Conservation (phyloP, 495 filamentous ascomycete species). For the Rostrohypoxylon terebratum region DNA sequence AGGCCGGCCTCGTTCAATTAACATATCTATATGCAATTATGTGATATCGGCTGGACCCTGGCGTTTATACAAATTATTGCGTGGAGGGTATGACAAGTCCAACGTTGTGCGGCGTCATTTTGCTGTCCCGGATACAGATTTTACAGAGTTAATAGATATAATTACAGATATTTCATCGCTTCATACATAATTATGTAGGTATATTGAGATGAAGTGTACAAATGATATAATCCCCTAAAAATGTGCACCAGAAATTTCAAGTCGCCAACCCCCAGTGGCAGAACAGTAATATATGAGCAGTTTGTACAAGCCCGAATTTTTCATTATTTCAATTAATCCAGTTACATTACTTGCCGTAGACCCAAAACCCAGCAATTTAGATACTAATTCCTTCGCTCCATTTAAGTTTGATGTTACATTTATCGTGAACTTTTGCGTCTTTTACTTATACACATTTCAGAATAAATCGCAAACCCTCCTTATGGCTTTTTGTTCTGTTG, state of each 20-base stretch:
- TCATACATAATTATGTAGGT: not conserved
- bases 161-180: not conserved
- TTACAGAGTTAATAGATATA: not conserved
- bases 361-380: not conserved
- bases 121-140: not conserved
- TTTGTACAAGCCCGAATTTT: not conserved
- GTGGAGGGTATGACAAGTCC: not conserved
- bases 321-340: not conserved
- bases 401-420: constrained; percentile 16
- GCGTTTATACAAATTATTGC: not conserved
- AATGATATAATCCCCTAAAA: not conserved
- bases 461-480: constrained; percentile 2
- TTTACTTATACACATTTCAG: constrained; percentile 12
- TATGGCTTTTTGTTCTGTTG: constrained; percentile 51
- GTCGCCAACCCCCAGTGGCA: not conserved
- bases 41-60: not conserved
- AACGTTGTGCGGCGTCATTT: not conserved
- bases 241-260: not conserved
- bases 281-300: not conserved
- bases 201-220: not conserved
- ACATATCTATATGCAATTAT: constrained; percentile 21
- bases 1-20: constrained; percentile 24
- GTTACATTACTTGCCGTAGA: not conserved
- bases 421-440: constrained; percentile 8
- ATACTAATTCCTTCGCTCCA: not conserved